Base-by-base conservation (phyloP, 768 basidiomycete species). In the Galerina sulciceps region DNA sequence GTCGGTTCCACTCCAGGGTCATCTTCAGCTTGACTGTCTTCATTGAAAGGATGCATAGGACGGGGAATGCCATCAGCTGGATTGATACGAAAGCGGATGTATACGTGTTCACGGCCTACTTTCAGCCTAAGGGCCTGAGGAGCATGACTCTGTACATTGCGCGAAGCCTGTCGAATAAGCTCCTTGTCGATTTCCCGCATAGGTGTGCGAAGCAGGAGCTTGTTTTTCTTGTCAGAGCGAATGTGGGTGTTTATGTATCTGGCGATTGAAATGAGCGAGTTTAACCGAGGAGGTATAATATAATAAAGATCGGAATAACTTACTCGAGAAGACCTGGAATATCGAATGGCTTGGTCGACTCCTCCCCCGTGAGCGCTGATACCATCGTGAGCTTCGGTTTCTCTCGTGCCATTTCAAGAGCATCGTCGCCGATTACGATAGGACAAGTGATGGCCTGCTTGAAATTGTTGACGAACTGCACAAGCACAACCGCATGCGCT, bases 181-280 rank as follows among this genome's bases (percentile, higher is more conserved):
- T 65, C 54, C 31, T 64, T 67, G 53, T 67, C 63, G 10, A 44
- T 47, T 34, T 55, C 49, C 3, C 63, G 58, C 66, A 67, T 65
- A 5, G 53, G 53, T 0, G 51, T 53, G 6, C 66, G 58, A 2
- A 67, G 47, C 2, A 55, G 48, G 6, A 67, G 57, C 2, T 53
- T 58, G 41, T 67, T 51, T 2, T 56, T 57, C 20, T 53, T 53
- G 51, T 67, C 66, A 2, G 66, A 51, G 3, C 66, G 60, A 18
- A 67, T 65, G 20, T 65, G 66, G 1, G 61, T 63, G 38, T 67
- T 67, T 20, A 67, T 57, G 22, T 62, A 67, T 42, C 66, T 65
- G 44, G 8, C 15, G 1, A 34, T 43, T n/a, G 17, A 36, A 20
- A 36, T 31, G 26, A 8, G 8, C 8, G 26, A 8, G 26, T 31